phyloP scores from a whole-genome alignment of 768 basidiomycete genomes.

The Xanthoconium purpureum region DNA sequence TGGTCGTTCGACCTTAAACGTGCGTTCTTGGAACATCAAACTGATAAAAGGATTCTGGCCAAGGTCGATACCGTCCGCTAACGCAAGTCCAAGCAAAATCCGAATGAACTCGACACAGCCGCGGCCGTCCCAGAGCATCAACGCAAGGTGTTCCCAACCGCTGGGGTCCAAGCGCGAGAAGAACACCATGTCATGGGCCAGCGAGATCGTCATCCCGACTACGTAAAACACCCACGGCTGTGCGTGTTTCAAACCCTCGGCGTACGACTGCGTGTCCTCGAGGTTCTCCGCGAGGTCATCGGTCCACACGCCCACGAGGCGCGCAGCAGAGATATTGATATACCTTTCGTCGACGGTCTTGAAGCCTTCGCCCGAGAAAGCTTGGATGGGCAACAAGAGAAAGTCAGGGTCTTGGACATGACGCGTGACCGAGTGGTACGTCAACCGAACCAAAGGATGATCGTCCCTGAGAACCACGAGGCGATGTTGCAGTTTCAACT shows the following conservation, averaged over 20 bases:
- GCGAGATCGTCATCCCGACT: neutral
- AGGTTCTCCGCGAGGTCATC: neutral
- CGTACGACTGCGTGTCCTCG: neutral
- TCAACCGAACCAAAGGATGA: neutral
- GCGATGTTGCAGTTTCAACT: neutral
- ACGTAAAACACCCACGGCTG: constrained; percentile 11
- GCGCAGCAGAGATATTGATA: neutral
- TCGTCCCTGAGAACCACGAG: neutral
- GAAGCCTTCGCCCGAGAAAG: constrained; percentile 2
- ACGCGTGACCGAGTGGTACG: neutral
- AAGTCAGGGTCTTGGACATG: constrained; percentile 7
- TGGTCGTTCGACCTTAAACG: neutral
- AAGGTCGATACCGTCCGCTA: neutral
- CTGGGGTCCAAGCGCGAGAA: constrained; percentile 2
- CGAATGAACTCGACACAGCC: neutral
- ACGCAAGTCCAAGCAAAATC: neutral
- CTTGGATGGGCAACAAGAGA: constrained; percentile 13
- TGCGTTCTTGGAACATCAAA: neutral
- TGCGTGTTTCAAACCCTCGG: neutral
- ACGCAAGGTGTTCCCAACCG: neutral
- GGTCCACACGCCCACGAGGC: constrained; percentile 4
- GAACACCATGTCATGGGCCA: neutral
- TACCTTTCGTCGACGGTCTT: neutral
- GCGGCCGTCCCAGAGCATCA: neutral
- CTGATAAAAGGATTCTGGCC: neutral